A percentile compares a stretch with the other conserved stretches of the same genome.
Conservation (phyloP, 495 filamentous ascomycete genomes). For the Aspergillus sclerotioniger region DNA sequence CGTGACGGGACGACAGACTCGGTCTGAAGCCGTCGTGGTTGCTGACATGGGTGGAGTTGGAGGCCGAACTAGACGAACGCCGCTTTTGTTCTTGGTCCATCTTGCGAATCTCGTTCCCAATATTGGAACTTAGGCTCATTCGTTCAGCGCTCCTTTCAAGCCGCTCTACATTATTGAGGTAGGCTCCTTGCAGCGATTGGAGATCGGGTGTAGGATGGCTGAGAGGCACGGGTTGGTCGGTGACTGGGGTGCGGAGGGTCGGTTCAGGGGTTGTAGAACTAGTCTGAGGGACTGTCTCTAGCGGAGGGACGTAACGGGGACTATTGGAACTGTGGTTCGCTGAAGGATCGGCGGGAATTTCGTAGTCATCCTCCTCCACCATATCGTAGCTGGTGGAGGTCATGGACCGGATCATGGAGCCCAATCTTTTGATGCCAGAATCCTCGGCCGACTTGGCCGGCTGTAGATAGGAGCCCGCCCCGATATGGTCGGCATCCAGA, state of each 20-base stretch:
- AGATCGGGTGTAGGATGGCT: constrained; percentile 76
- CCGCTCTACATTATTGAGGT: constrained; percentile 73
- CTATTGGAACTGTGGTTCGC: constrained; percentile 25
- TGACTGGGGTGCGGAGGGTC: constrained; percentile 60
- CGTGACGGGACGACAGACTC: constrained; percentile 59
- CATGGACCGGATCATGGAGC: constrained; percentile 45
- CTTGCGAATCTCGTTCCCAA: constrained; percentile 78
- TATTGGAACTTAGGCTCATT: constrained; percentile 70
- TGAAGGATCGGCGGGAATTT: constrained; percentile 31
- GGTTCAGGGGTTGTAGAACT: constrained; percentile 39
- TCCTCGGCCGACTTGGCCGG: constrained; percentile 26
- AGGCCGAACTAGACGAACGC: constrained; percentile 42
- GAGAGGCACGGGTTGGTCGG: constrained; percentile 56
- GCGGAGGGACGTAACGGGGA: constrained; percentile 33
- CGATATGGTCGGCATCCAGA: constrained; percentile 28
- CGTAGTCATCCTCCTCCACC: constrained; percentile 48
- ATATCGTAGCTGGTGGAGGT: constrained; percentile 44
- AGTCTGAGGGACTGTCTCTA: constrained; percentile 31
- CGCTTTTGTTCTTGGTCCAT: constrained; percentile 75
- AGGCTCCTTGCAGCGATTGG: constrained; percentile 70
- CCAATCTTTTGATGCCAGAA: constrained; percentile 25
- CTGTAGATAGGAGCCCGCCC: constrained; percentile 23
- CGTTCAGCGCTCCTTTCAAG: constrained; percentile 81
- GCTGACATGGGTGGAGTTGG: constrained; percentile 56
- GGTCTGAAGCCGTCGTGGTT: constrained; percentile 4